phyloP scores from a whole-genome alignment of 768 basidiomycete species.

The Naganishia friedmannii region DNA sequence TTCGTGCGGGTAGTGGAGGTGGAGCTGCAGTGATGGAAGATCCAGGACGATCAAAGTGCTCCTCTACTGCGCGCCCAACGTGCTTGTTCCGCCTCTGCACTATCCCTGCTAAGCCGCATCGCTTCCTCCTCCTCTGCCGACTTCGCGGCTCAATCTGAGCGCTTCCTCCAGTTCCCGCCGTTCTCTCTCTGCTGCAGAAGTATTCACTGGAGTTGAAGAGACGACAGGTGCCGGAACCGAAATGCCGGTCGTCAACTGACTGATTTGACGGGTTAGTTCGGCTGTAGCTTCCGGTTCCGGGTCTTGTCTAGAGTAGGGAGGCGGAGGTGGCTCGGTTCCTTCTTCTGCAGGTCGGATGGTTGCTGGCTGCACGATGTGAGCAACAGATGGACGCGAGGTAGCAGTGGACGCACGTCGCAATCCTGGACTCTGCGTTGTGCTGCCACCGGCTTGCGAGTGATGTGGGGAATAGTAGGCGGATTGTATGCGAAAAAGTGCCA shows the following conservation, averaged over 20 bases:
- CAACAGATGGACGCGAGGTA: background rate
- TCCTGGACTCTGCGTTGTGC: slow-evolving; percentile 1
- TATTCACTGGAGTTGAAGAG: background rate
- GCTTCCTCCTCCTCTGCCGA: slow-evolving; percentile 45
- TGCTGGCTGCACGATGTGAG: slow-evolving; percentile 8
- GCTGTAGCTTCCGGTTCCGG: slow-evolving; percentile 49
- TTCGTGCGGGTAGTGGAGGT: slow-evolving; percentile 1
- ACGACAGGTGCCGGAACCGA: background rate
- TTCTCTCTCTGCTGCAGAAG: slow-evolving; percentile 35
- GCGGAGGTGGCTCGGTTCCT: slow-evolving; percentile 43
- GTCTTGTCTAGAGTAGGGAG: slow-evolving; percentile 46
- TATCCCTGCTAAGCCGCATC: slow-evolving; percentile 40
- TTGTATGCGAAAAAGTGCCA: background rate
- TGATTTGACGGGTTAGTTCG: slow-evolving; percentile 41
- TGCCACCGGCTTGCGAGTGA: slow-evolving; percentile 1
- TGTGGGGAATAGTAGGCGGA: slow-evolving; percentile 22
- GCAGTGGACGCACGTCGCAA: slow-evolving; percentile 12
- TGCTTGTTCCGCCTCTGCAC: slow-evolving; percentile 1
- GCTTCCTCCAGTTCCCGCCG: slow-evolving; percentile 46
- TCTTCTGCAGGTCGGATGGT: slow-evolving; percentile 25
- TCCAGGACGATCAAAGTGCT: background rate
- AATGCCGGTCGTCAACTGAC: background rate
- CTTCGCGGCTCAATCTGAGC: slow-evolving; percentile 37
- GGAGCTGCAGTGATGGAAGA: background rate
- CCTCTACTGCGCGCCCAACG: background rate